phyloP scores from a whole-genome alignment of 106 monocot species.

The Acorus gramineus region DNA sequence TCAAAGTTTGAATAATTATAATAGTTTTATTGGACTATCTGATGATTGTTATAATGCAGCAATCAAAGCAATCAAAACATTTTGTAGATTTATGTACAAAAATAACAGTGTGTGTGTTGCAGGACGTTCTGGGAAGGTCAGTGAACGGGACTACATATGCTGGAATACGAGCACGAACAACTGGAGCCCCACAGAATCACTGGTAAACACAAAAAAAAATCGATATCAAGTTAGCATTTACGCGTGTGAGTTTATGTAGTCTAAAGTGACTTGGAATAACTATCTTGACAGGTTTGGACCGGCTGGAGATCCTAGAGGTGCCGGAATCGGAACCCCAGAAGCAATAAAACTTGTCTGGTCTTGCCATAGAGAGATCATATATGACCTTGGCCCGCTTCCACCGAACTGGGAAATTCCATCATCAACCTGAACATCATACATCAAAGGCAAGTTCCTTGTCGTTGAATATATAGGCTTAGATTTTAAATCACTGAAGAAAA shows the following conservation, averaged over 20 bases:
- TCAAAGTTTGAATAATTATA: too few relatives aligned
- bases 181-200: constrained; percentile 97
- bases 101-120: not conserved
- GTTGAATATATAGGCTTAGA: too few relatives aligned
- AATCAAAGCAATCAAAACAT: too few relatives aligned
- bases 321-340: constrained; percentile 94
- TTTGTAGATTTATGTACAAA: too few relatives aligned
- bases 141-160: constrained; percentile 97
- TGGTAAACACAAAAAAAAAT: constrained; percentile 31
- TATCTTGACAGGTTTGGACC: constrained; percentile 75
- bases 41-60: too few relatives aligned
- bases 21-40: too few relatives aligned
- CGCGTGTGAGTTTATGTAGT: not conserved
- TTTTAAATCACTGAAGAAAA: too few relatives aligned
- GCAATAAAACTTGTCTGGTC: constrained; percentile 98
- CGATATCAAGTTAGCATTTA: not conserved
- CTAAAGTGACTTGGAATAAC: not conserved
- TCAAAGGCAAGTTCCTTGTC: too few relatives aligned
- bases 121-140: constrained; percentile 84
- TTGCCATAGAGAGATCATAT: constrained; percentile 89
- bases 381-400: constrained; percentile 68
- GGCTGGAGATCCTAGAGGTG: constrained; percentile 91
- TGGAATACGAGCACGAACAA: constrained; percentile 90
- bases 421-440: constrained; percentile 27
- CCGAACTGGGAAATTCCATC: constrained; percentile 52